Base-by-base conservation (phyloP, 2,329 filamentous ascomycete species). In the Aulographum hederae region DNA sequence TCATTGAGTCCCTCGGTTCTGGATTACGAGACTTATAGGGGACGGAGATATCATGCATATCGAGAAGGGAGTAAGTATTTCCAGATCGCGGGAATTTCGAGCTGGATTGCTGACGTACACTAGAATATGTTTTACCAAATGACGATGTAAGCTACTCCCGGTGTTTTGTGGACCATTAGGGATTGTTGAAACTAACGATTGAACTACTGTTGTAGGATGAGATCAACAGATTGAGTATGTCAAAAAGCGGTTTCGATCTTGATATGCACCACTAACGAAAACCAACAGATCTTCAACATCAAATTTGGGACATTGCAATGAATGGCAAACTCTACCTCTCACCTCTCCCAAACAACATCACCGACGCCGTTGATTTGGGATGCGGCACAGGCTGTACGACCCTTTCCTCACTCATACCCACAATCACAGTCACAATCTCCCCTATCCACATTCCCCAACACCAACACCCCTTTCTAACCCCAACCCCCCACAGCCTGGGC, bases 231-330 rank as follows among this genome's bases (percentile, higher is more conserved):
- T n/a, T n/a, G n/a, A n/a, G n/a, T n/a, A n/a, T n/a, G n/a, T n/a
- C n/a, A n/a, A n/a, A n/a, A n/a, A n/a, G n/a, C n/a, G n/a, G n/a
- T n/a, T n/a, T n/a, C n/a, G n/a, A n/a, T n/a, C n/a, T n/a, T n/a
- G n/a, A n/a, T n/a, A n/a, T n/a, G n/a, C n/a, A n/a, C n/a, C n/a
- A n/a, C n/a, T n/a, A n/a, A n/a, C n/a, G n/a, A n/a, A n/a, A n/a
- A n/a, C n/a, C n/a, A n/a, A n/a, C 3, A 34, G 43, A 45, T 26
- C 37, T 46, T 4, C 42, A 45, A 33, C 43, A 46, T 34, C 32
- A 33, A 30, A 38, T 46, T 12, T 46, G 37, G 36, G 32, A 36
- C 13, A 38, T 42, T 6, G 40, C 43, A 11, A 41, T 48, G 15
- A 41, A 40, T n/a, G 33, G 39, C 17, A 37, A 28, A 3, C 41